Conservation (phyloP, 2,329 filamentous ascomycete species). For the Diaporthe vexans region DNA sequence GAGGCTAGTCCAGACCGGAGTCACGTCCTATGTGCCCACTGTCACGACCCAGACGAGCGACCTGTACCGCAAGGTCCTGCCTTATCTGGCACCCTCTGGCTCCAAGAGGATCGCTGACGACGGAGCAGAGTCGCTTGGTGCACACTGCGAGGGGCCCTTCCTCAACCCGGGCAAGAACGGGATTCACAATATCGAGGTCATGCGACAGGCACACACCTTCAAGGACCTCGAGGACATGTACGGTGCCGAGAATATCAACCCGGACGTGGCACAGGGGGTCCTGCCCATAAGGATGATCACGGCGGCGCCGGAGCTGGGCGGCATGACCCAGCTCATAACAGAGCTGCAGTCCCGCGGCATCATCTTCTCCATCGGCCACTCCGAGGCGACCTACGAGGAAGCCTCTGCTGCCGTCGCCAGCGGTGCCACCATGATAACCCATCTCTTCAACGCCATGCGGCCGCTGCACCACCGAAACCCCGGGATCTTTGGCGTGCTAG, state of each 20-base stretch:
- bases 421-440: conserved; percentile 90
- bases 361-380: conserved; percentile 86
- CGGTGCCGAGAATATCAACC: conserved; percentile 75
- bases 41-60: conserved; percentile 84
- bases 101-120: conserved; percentile 69
- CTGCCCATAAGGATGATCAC: conserved; percentile 83
- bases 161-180: conserved; percentile 87
- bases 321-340: conserved; percentile 78
- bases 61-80: conserved; percentile 85
- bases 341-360: conserved; percentile 76
- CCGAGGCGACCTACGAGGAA: conserved; percentile 88
- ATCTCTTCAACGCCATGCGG: conserved; percentile 94
- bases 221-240: conserved; percentile 79
- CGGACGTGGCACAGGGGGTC: conserved; percentile 51
- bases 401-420: conserved; percentile 78
- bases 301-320: conserved; percentile 83
- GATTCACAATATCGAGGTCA: conserved; percentile 82
- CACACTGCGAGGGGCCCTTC: conserved; percentile 93
- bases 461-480: conserved; percentile 93
- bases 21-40: conserved; percentile 88
- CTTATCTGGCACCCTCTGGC: conserved; percentile 82
- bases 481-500: conserved; percentile 88
- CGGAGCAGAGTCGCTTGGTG: conserved; percentile 89
- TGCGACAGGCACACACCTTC: conserved; percentile 75
- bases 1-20: conserved; percentile 79